phyloP scores from a whole-genome alignment of 495 filamentous ascomycete genomes.

The Xylaria venustula region DNA sequence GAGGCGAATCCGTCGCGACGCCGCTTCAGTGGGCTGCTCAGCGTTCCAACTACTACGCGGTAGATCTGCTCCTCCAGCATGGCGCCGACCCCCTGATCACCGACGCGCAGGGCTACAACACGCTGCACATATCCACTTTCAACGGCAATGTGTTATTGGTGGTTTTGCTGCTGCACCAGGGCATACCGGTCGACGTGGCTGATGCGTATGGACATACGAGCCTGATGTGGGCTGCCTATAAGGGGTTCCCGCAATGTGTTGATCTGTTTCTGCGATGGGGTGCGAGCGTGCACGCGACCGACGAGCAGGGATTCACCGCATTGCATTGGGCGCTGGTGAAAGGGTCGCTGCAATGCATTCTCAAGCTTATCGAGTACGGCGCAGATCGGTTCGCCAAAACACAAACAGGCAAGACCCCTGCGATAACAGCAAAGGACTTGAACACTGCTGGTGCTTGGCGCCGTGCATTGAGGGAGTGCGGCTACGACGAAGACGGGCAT shows the following conservation, averaged over 20 bases:
- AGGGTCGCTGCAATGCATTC: conserved; percentile 78
- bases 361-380: conserved; percentile 92
- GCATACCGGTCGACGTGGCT: conserved; percentile 85
- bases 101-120: conserved; percentile 94
- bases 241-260: conserved; percentile 86
- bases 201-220: conserved; percentile 88
- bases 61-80: conserved; percentile 72
- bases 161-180: conserved; percentile 81
- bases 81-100: conserved; percentile 87
- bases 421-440: conserved; percentile 82
- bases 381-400: conserved; percentile 88
- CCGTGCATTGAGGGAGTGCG: conserved; percentile 77
- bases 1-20: conserved; percentile 89
- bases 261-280: conserved; percentile 95
- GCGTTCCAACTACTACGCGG: conserved; percentile 81
- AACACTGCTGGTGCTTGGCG: conserved; percentile 81
- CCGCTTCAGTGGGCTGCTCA: conserved; percentile 97
- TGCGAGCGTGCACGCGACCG: conserved; percentile 83
- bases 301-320: conserved; percentile 89
- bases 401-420: conserved; percentile 81
- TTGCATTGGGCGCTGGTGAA: conserved; percentile 97
- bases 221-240: conserved; percentile 98
- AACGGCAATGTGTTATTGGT: conserved; percentile 94
- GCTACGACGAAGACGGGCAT: conserved; percentile 77
- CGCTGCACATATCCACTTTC: conserved; percentile 93